Conservation (phyloP, 257 asterid genomes). For the Marsdenia floribunda region DNA sequence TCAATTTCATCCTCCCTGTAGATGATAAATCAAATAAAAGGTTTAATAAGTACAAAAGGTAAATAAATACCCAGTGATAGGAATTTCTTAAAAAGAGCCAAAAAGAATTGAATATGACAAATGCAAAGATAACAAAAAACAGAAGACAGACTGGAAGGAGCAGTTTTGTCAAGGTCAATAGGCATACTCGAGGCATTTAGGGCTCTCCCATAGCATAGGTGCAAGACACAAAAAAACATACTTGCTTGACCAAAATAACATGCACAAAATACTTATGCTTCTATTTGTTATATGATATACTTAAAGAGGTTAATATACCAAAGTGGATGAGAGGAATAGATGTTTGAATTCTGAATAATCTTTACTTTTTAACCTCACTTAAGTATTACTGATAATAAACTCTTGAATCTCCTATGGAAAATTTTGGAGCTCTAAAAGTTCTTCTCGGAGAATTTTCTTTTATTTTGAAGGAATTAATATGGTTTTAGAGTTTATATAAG, state of each 20-base stretch:
- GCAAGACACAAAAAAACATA: neutral
- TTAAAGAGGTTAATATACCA: neutral
- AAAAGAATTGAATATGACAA: neutral
- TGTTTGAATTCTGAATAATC: neutral
- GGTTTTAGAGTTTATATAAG: too few relatives aligned
- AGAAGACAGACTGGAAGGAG: neutral
- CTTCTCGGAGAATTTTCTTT: too few relatives aligned
- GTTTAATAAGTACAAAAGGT: constrained; percentile 22
- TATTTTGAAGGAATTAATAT: too few relatives aligned
- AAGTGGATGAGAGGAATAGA: neutral
- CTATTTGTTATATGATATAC: neutral
- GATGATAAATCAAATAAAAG: constrained; percentile 20
- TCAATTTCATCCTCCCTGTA: constrained; percentile 98
- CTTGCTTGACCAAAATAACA: too few relatives aligned
- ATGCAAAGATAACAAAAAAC: neutral
- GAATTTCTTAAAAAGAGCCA: neutral
- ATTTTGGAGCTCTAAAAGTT: neutral
- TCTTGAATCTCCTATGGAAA: neutral
- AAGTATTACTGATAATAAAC: neutral
- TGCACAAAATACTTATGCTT: neutral
- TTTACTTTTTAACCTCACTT: neutral
- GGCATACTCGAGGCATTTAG: neutral
- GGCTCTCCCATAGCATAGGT: neutral
- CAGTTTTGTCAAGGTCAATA: neutral
- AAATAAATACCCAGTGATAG: neutral